A percentile compares a stretch with the other conserved stretches of the same genome.
phyloP scores from a whole-genome alignment of 345 rosid species.

The Ricinus communis region DNA sequence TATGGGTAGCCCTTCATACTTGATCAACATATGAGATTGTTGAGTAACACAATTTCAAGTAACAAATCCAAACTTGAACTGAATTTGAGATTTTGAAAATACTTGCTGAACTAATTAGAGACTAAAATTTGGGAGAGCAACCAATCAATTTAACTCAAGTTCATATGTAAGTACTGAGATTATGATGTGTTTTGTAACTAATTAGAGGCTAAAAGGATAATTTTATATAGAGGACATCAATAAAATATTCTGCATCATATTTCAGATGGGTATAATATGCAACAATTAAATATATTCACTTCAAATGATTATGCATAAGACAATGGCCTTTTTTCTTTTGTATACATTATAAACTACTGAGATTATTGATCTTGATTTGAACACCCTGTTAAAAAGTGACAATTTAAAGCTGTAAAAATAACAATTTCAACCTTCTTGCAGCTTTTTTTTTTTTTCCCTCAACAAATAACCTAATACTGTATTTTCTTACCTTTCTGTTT shows the following conservation, averaged over 20 bases:
- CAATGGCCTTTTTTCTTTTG: slow-evolving; percentile 12
- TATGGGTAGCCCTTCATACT: too few species aligned
- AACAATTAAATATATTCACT: slow-evolving; percentile 9
- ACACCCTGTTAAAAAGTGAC: not conserved
- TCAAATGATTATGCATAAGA: not conserved
- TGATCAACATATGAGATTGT: too few species aligned
- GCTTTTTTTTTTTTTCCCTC: not conserved
- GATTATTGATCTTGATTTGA: not conserved
- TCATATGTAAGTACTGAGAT: too few species aligned
- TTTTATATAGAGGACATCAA: not conserved
- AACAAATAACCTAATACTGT: not conserved
- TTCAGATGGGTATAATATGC: not conserved
- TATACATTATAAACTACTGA: slow-evolving; percentile 10
- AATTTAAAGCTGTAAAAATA: not conserved
- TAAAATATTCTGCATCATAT: not conserved
- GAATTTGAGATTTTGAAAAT: too few species aligned
- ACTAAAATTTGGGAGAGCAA: not conserved
- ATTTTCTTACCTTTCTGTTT: not conserved
- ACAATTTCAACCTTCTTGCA: not conserved
- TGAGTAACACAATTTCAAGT: too few species aligned
- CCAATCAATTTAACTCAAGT: too few species aligned
- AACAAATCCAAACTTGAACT: too few species aligned
- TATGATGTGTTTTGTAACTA: too few species aligned
- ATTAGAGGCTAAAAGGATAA: not conserved
- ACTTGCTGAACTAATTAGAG: not conserved